Base-by-base conservation (phyloP, 805 yeast species). In the Candida odintsovae region DNA sequence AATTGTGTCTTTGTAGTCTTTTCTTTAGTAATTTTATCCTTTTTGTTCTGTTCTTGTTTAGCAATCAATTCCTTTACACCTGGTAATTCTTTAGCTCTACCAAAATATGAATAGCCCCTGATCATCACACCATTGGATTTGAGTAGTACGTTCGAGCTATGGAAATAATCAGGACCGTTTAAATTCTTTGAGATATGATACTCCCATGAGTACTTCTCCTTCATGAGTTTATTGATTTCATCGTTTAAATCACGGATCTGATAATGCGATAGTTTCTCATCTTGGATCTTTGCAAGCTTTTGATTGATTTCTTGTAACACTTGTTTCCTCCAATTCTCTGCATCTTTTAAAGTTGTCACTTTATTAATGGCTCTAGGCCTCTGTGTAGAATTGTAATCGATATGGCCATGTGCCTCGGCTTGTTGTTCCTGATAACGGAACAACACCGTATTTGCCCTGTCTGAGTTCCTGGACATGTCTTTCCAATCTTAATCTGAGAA, bases 141-240 rank as follows among this genome's bases (percentile, higher is more conserved):
- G 33, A 43, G 46, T 35, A 46, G 52, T 38, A 41, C 47, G 35
- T 45, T 53, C 26, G 59, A 54, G 41, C 42, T 39, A 26, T 48
- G 62, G 18, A 77, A 58, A 57, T 81, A 80, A 59, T 86, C 83
- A 2, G 86, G 81, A 0, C 96, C 96, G 1, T 92, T 92, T 1
- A 89, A 66, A 10, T 77, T 72, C 44, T 71, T 71, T 10, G 40
- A 21, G 38, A 90, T 82, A 47, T 81, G 85, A 50, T 80, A 67
- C 51, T 90, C 96, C 96, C 96, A 90, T 0, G 83, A 78, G 36
- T 75, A 63, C 51, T 80, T 80, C 62, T 90, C 95, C 28, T 73
- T 70, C 63, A 83, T 69, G 12, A 86, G 65, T 45, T 75, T 76
- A 57, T 88, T 89, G 45, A 88, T 63, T 40, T 77, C 77, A 53